Evolutionary conservation across 2,329 filamentous ascomycete genomes (phyloP).

Genomic region (Stachybotrys elegans): DNA sequence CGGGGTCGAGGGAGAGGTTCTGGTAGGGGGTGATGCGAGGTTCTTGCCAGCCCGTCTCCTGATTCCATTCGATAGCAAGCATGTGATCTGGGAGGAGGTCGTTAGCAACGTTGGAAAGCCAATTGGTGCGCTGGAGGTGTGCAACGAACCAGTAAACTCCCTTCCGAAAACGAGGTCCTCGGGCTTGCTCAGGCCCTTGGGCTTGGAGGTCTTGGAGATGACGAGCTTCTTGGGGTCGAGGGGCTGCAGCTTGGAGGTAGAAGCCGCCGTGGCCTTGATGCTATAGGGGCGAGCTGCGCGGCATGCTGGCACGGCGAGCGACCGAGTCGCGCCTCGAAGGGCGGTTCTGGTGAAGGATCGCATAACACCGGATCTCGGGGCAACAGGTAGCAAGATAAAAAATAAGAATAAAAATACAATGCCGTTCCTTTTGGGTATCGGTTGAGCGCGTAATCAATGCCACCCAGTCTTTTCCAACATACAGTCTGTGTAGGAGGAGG

Average conservation of each 20-base stretch:
- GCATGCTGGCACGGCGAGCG: slow-evolving; percentile 26
- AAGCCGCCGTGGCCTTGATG: slow-evolving; percentile 45
- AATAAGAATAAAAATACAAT: background rate
- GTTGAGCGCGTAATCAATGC: too few relatives aligned
- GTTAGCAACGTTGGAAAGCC: slow-evolving; percentile 10
- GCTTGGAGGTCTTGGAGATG: slow-evolving; percentile 68
- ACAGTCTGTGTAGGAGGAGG: too few relatives aligned
- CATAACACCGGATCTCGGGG: slow-evolving; percentile 16
- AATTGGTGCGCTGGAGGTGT: background rate
- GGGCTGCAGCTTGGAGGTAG: slow-evolving; percentile 51
- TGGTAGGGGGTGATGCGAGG: slow-evolving; percentile 90
- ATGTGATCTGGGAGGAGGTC: slow-evolving; percentile 70
- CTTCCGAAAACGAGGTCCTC: slow-evolving; percentile 85
- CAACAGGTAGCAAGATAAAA: background rate
- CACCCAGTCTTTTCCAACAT: too few relatives aligned
- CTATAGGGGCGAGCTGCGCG: slow-evolving; percentile 39
- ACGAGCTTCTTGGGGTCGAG: slow-evolving; percentile 75
- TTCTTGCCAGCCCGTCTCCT: slow-evolving; percentile 73
- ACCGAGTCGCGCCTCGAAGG: slow-evolving; percentile 31
- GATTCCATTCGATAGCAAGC: slow-evolving; percentile 91
- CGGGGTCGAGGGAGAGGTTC: slow-evolving; percentile 93
- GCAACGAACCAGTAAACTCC: slow-evolving; percentile 72
- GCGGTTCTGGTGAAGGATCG: slow-evolving; percentile 23
- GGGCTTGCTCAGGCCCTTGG: slow-evolving; percentile 68
- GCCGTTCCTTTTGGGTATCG: too few relatives aligned